Evolutionary conservation across 2,329 filamentous ascomycete species (phyloP), one percentile per base, ranked within the genome.

Genomic region (Emergomyces pasteurianus): DNA sequence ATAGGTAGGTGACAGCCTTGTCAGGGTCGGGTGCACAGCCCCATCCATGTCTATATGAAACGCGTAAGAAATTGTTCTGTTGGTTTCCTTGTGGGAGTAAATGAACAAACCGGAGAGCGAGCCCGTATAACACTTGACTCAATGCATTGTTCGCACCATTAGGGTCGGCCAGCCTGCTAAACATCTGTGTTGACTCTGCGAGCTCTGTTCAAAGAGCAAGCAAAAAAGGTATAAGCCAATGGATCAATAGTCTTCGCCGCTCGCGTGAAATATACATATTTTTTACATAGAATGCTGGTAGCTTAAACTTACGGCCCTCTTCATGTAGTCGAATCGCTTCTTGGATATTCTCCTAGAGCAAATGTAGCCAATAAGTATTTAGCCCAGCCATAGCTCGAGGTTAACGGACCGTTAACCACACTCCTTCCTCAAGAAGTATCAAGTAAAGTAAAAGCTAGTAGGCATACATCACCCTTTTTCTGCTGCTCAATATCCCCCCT

Each of bases 281-380:
- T 16, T 31, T 57, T 43, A 31, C 8, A 31, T 3, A 7, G 8
- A 31, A 34, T 36, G 18, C 5, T 16, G 38, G 38, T 21, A 46
- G 34, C 26, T 14, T 36, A 31, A 43, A 63, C 74, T 65, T 67
- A 81, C 80, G 77, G 61, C 92, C 92, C 54, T 80, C 81, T 75
- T 99, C 94, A 72, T 99, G 94, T 65, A 97, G 80, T 63, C 88
- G 83, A 71, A 99, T 99, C n/a, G 94, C 94, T 75, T 95, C 87
- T 75, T 96, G 92, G 62, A 99, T 96, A 73, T 89, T 86, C 62
- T 71, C 61, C 74, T 77, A 65, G 34, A 60, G 26, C 28, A 38
- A 14, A 46, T 18, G 31, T 14, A 43, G 43, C 36, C 36, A 49
- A 26, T 58, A 31, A 42, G 6, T 23, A 42, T 10, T 3, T 23